Conservation (phyloP, 192 early-diverging fungal genomes). For the Coemansia sp. region DNA sequence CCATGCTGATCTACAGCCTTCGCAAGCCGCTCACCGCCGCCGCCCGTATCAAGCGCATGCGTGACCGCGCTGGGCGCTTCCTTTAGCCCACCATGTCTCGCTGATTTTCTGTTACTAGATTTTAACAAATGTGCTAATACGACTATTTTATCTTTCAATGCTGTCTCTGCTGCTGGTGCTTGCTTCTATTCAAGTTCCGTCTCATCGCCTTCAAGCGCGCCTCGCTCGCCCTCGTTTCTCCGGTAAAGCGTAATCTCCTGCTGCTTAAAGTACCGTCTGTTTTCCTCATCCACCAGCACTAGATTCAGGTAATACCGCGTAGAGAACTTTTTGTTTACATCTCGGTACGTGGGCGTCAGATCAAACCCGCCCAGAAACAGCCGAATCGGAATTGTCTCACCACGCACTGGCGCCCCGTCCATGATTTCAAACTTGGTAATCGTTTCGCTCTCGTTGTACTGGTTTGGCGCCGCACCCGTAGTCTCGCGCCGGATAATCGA, state of each 20-base stretch:
- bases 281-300: slow-evolving; percentile 98
- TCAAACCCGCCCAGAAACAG: slow-evolving; percentile 97
- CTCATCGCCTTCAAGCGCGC: neutral
- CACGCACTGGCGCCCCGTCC: slow-evolving; percentile 95
- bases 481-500: slow-evolving; percentile 97
- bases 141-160: neutral
- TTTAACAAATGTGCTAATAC: neutral
- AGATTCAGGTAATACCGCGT: slow-evolving; percentile 98
- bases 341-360: slow-evolving; percentile 96
- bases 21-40: slow-evolving; percentile 54
- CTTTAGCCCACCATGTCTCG: slow-evolving; percentile 6
- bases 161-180: neutral
- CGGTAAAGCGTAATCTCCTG: slow-evolving; percentile 91
- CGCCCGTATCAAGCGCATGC: slow-evolving; percentile 33
- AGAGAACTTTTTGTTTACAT: slow-evolving; percentile 99
- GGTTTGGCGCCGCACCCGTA: slow-evolving; percentile 93
- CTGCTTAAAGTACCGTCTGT: slow-evolving; percentile 98
- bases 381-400: slow-evolving; percentile 97
- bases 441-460: slow-evolving; percentile 98
- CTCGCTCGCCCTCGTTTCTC: slow-evolving; percentile 48
- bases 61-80: slow-evolving; percentile 33
- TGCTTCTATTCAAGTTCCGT: neutral
- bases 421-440: slow-evolving; percentile 99
- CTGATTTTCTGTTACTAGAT: slow-evolving; percentile 1
- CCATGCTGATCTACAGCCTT: slow-evolving; percentile 64